Evolutionary conservation across 2,329 filamentous ascomycete genomes (phyloP), one percentile per base, ranked within the genome.

Genomic region (Lasiodiplodia sp.): DNA sequence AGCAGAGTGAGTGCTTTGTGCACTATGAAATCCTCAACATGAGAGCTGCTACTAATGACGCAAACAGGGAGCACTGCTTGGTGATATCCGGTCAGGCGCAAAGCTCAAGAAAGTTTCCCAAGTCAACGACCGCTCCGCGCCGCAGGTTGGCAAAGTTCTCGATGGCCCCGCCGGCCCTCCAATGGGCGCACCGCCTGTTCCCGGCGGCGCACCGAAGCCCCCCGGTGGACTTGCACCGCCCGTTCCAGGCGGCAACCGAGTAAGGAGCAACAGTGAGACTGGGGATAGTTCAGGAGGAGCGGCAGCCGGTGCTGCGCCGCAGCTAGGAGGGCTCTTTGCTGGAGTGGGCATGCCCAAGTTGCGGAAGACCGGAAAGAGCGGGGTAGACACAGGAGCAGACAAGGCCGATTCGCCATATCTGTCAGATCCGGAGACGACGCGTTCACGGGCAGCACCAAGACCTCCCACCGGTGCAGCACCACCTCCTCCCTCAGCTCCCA

Each of bases 81-180:
- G 89, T 76, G 95, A 98, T 80, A 99, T 99, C 74, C 84, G 85
- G 72, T 97, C 96, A 80, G 96, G 95, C 72, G 86, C 83, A 73
- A 83, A 84, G 70, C 85, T 98, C 69, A 97, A 92, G 81, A 97
- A 97, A 80, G 86, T 84, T 67, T 77, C 93, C 38, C 90, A 93
- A 68, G 92, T 94, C 73, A 97, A 98, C 81, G 95, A 98, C 80
- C 90, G 95, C 79, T 97, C 94, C 25, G 93, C 93, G 8, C 95
- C 95, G 0, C 75, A 87, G 63, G 79, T 97, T 68, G 86, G 81
- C 70, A 88, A 86, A 67, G 75, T 84, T 63, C 84, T 85, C 65
- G 83, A 86, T 63, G 84, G 84, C 38, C 86, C 87, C 14, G 86
- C 85, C 38, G 89, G 86, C 69, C 86, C 90, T 14, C 82, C 92